Base-by-base conservation (phyloP, 2,329 filamentous ascomycete species). In the Zasmidium angulare region DNA sequence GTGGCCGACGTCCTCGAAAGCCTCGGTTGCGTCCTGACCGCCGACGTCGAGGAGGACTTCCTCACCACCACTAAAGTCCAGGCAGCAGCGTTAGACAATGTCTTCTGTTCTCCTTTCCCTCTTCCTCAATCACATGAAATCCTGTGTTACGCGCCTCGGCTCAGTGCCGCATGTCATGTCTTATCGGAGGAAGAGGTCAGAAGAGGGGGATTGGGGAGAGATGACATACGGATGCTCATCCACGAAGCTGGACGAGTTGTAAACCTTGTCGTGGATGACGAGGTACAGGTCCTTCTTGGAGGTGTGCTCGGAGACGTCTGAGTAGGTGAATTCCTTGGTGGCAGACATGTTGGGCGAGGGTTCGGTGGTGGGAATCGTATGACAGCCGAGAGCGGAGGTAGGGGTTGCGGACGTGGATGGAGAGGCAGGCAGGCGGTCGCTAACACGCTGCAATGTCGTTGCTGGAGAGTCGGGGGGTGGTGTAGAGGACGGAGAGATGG, bases 1-100 rank as follows among this genome's bases (percentile, higher is more conserved):
- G 89, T 99, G 95, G 74, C 95, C 95, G 73, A 99, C 95, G 79
- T 99, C 95, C 82, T 99, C 95, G 76, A 99, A 99, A 63, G 95
- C 93, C 81, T 98, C 95, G 71, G 93, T 96, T 72, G 90, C 89
- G 78, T 99, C 95, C 81, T 96, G 93, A 69, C 95, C 95, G 73
- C 84, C 95, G 66, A 98, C 93, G 70, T 99, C 95, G 69, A 99
- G 89, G 65, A 99, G 82, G 70, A 99, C 95, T 82, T 99, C 95
- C 81, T 99, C 95, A 81, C 95, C 95, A 82, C 95, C 95, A 71
- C 95, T 98, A 24, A n/a, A n/a, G n/a, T 29, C 36, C 14, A 43
- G 36, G 36, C 36, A 43, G n/a, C 36, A 43, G 26, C 26, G n/a
- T 53, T 60, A 50, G 60, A 60, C 56, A 46, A 60, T 31, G 49